Base-by-base conservation (phyloP, 805 yeast genomes). In the Candida boidinii region DNA sequence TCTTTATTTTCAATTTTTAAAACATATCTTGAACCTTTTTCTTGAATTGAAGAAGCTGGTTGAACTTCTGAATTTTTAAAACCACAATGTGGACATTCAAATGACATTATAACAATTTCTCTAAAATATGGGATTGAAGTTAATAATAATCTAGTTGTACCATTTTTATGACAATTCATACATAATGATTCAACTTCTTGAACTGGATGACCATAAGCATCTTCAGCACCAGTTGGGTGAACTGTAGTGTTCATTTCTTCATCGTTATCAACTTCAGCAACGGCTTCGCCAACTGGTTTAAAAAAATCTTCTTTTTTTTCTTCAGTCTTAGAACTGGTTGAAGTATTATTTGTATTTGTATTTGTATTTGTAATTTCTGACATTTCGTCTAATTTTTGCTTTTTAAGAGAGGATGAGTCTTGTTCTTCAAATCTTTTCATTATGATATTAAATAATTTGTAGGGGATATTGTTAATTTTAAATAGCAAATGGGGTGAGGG, bases 161-260 rank as follows among this genome's bases (percentile, higher is more conserved):
- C 99, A 36, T 75, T 70, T 44, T 90, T 64, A 41, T 79, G 83
- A 59, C 99, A 92, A 65, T 84, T 85, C 96, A 92, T 88, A 64
- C 99, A 92, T 25, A 92, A 62, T 7, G 96, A 86, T 53, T 90
- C 90, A 41, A 92, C 74, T 56, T 92, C 97, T 55, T 88, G 96
- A 14, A 92, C 95, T 2, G 96, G 94, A 45, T 86, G 92, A 4
- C 96, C 96, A 54, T 77, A 79, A 8, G 81, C 79, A 53, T 86
- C 96, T 4, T 62, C 62, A 17, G 88, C 90, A 16, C 92, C 95
- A 1, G 94, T 83, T 23, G 68, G 58, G 36, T 64, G 66, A 28
- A 81, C 66, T 17, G 71, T 79, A 27, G 62, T 62, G 24, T 41
- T 41, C 8, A 28, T 45, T 25, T 42, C 48, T 20, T 55, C 52